Evolutionary conservation across 2,329 filamentous ascomycete species (phyloP).

Genomic region (Niveomyces coronatus): DNA sequence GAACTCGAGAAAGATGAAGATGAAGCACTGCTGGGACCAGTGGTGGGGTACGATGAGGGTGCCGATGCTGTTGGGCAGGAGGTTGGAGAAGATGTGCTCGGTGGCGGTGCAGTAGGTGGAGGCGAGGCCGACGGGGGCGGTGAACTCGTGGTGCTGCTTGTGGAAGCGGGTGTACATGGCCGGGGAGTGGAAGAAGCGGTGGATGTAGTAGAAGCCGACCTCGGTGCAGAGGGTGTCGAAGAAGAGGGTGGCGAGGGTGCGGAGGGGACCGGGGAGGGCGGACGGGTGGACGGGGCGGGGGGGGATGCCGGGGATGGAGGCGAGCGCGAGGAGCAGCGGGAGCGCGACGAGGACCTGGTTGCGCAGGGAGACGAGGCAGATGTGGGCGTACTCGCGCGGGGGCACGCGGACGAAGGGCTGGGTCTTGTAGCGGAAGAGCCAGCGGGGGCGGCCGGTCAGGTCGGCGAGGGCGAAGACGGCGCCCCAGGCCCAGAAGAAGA

Average conservation of each 20-base stretch:
- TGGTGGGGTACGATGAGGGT: slow-evolving; percentile 10
- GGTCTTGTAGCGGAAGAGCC: slow-evolving; percentile 37
- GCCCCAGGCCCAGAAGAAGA: slow-evolving; percentile 31
- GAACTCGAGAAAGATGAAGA: slow-evolving; percentile 13
- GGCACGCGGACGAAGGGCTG: slow-evolving; percentile 30
- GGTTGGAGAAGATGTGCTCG: slow-evolving; percentile 40
- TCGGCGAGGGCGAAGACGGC: slow-evolving; percentile 27
- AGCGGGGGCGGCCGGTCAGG: slow-evolving; percentile 28
- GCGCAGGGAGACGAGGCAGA: slow-evolving; percentile 25
- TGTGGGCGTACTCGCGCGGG: slow-evolving; percentile 9
- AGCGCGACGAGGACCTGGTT: slow-evolving; percentile 29
- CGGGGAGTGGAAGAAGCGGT: slow-evolving; percentile 37
- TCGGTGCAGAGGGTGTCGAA: slow-evolving; percentile 21
- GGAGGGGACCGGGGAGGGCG: slow-evolving; percentile 5
- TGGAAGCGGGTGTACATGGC: slow-evolving; percentile 35
- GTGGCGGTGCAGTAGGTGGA: slow-evolving; percentile 41
- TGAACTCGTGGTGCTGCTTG: slow-evolving; percentile 42
- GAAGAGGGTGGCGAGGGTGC: slow-evolving; percentile 8
- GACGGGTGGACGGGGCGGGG: slow-evolving; percentile 2
- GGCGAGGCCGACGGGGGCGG: slow-evolving; percentile 38
- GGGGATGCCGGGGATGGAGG: not conserved
- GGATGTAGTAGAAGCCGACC: slow-evolving; percentile 38
- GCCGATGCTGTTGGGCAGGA: slow-evolving; percentile 33
- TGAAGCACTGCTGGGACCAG: slow-evolving; percentile 12
- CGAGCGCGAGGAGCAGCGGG: not conserved